These are phyloP conservation scores for Cytospora piceae DNA, from an alignment of 2,329 filamentous ascomycete genomes.

Conservation along the genomic window DNA sequence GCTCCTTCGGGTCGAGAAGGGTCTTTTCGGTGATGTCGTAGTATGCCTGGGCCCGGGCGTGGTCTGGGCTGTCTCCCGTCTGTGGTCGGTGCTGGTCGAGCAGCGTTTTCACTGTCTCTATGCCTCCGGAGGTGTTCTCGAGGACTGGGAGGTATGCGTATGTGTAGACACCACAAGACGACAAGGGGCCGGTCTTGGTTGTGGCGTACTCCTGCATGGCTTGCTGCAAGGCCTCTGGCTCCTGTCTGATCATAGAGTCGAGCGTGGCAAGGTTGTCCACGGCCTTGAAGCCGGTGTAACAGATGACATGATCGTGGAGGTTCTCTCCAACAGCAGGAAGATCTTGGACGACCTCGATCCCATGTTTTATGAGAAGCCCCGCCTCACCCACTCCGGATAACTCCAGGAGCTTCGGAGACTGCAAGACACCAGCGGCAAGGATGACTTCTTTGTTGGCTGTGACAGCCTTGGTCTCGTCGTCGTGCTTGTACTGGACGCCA, in stretches of 20 bases:
- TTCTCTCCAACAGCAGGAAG: slow-evolving; percentile 41
- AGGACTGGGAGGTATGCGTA: slow-evolving; percentile 20
- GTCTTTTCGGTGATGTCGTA: slow-evolving; percentile 6
- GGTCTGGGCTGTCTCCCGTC: neutral
- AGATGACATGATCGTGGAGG: slow-evolving; percentile 34
- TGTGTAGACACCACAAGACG: slow-evolving; percentile 32
- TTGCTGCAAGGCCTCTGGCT: slow-evolving; percentile 25
- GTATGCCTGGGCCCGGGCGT: neutral
- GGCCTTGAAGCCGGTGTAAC: slow-evolving; percentile 15
- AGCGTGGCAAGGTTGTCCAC: slow-evolving; percentile 2
- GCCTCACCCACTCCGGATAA: slow-evolving; percentile 40
- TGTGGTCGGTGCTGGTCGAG: slow-evolving; percentile 7
- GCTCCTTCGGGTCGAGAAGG: slow-evolving; percentile 9
- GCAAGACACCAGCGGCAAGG: slow-evolving; percentile 38
- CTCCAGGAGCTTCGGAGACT: slow-evolving; percentile 41
- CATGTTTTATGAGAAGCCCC: slow-evolving; percentile 33
- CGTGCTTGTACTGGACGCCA: slow-evolving; percentile 33
- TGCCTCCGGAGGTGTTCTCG: slow-evolving; percentile 1
- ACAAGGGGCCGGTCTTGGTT: slow-evolving; percentile 35
- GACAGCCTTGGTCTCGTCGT: slow-evolving; percentile 29
- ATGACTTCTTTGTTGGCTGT: slow-evolving; percentile 38
- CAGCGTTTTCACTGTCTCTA: slow-evolving; percentile 6
- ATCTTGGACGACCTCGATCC: slow-evolving; percentile 37
- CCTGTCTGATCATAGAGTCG: slow-evolving; percentile 18
- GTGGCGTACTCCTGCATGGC: slow-evolving; percentile 37